phyloP scores from a whole-genome alignment of 148 eudicot genomes.

The Spergularia marina region DNA sequence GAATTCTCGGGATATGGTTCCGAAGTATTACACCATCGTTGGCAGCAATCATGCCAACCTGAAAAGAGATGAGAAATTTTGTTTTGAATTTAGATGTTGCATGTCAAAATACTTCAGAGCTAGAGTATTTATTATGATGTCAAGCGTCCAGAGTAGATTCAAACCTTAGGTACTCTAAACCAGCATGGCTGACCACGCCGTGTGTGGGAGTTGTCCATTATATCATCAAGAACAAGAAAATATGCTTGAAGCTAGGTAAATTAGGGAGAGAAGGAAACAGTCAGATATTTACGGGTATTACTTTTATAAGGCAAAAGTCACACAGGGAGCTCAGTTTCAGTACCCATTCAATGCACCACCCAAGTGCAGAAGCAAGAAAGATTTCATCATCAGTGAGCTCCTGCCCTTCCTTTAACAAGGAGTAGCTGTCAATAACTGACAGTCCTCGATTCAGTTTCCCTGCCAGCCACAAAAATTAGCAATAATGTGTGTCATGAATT shows the following conservation, averaged over 20 bases:
- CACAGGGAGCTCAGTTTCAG: background rate
- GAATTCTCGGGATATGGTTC: slow-evolving; percentile 81
- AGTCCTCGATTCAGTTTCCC: slow-evolving; percentile 91
- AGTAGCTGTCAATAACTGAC: slow-evolving; percentile 88
- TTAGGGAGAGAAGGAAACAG: slow-evolving; percentile 4
- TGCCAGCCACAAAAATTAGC: slow-evolving; percentile 32
- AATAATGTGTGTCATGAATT: slow-evolving; percentile 3
- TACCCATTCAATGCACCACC: slow-evolving; percentile 99
- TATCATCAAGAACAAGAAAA: slow-evolving; percentile 90
- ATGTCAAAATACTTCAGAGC: background rate
- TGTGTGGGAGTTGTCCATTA: slow-evolving; percentile 78
- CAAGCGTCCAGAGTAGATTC: background rate
- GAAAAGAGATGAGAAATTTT: background rate
- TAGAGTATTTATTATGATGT: background rate
- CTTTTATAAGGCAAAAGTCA: background rate
- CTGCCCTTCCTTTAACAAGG: slow-evolving; percentile 65
- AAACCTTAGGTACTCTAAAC: slow-evolving; percentile 83
- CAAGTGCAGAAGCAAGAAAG: slow-evolving; percentile 81
- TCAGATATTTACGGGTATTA: background rate
- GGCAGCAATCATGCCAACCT: slow-evolving; percentile 95
- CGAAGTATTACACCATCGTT: slow-evolving; percentile 91
- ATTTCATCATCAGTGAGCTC: slow-evolving; percentile 77
- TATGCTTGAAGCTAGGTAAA: slow-evolving; percentile 95
- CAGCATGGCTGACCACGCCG: slow-evolving; percentile 93
- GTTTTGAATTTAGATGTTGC: background rate